phyloP scores from a whole-genome alignment of 2,329 filamentous ascomycete species.

The Conoideocrella luteorostrata region DNA sequence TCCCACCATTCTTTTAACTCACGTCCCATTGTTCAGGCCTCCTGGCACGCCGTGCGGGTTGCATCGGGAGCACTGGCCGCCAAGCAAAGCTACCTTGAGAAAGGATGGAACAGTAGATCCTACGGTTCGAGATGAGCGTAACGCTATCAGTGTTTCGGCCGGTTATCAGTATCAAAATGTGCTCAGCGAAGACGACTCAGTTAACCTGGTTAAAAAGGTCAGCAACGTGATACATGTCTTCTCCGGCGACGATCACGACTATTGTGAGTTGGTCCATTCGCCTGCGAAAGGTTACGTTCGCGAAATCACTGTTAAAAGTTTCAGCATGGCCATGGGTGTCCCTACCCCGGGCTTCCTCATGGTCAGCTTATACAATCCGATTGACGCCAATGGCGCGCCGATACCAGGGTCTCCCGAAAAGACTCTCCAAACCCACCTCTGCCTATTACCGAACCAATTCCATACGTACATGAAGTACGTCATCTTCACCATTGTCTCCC shows the following conservation, averaged over 20 bases:
- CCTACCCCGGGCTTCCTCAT: conserved; percentile 80
- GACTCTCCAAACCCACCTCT: conserved; percentile 84
- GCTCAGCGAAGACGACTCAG: conserved; percentile 68
- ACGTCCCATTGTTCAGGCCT: conserved; percentile 81
- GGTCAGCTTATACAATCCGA: conserved; percentile 86
- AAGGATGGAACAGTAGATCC: conserved; percentile 39
- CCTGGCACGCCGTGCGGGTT: conserved; percentile 84
- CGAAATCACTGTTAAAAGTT: conserved; percentile 93
- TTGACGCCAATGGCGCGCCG: conserved; percentile 54
- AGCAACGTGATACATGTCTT: conserved; percentile 83
- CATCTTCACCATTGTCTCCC: conserved; percentile 48
- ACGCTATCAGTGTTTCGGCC: conserved; percentile 67
- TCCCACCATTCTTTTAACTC: conserved; percentile 82
- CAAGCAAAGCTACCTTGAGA: conserved; percentile 46
- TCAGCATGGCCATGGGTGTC: conserved; percentile 96
- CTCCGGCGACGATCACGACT: conserved; percentile 96
- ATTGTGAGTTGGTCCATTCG: conserved; percentile 82
- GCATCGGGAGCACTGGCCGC: conserved; percentile 75
- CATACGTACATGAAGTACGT: conserved; percentile 77
- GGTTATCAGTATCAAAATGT: conserved; percentile 99
- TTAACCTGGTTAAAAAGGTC: conserved; percentile 67
- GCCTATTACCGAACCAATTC: conserved; percentile 82
- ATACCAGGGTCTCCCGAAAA: conserved; percentile 34
- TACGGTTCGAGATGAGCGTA: conserved; percentile 42
- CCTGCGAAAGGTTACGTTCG: conserved; percentile 57